Evolutionary conservation across 1,139 yeast genomes (phyloP).

Genomic region (Protomyces inouyei): DNA sequence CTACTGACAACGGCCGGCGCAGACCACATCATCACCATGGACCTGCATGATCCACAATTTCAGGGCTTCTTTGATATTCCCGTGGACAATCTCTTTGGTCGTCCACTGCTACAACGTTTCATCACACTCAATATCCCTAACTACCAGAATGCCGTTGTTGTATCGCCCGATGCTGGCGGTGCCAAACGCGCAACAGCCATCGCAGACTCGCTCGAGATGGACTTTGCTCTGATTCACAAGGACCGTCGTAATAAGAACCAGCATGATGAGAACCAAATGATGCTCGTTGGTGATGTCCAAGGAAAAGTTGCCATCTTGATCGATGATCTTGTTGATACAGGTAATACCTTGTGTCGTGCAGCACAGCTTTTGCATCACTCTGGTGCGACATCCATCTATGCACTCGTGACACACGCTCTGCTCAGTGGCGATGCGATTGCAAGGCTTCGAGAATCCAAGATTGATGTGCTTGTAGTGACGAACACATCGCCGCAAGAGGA

Average conservation of each 20-base stretch:
- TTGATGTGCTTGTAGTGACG: slow-evolving; percentile 82
- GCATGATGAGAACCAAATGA: slow-evolving; percentile 91
- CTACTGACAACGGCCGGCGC: slow-evolving; percentile 95
- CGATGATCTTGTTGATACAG: slow-evolving; percentile 98
- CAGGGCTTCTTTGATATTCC: slow-evolving; percentile 97
- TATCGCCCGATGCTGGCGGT: slow-evolving; percentile 98
- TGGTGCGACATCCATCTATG: slow-evolving; percentile 79
- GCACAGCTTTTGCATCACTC: slow-evolving; percentile 81
- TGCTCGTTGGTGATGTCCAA: slow-evolving; percentile 89
- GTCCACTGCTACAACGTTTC: slow-evolving; percentile 86
- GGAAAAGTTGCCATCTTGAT: slow-evolving; percentile 83
- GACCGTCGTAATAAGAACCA: slow-evolving; percentile 50
- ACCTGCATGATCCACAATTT: slow-evolving; percentile 92
- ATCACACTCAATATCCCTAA: slow-evolving; percentile 68
- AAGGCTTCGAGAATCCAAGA: slow-evolving; percentile 70
- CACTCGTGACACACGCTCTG: slow-evolving; percentile 94
- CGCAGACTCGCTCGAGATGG: slow-evolving; percentile 86
- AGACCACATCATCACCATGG: slow-evolving; percentile 96
- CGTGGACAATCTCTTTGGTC: slow-evolving; percentile 92
- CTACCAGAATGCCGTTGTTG: slow-evolving; percentile 67
- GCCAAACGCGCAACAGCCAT: slow-evolving; percentile 96
- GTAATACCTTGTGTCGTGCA: slow-evolving; percentile 94
- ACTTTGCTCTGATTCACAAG: slow-evolving; percentile 93
- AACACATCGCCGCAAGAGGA: slow-evolving; percentile 91
- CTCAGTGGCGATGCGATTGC: slow-evolving; percentile 82